Base-by-base conservation (phyloP, 2,329 filamentous ascomycete genomes). In the Ciborinia camelliae region DNA sequence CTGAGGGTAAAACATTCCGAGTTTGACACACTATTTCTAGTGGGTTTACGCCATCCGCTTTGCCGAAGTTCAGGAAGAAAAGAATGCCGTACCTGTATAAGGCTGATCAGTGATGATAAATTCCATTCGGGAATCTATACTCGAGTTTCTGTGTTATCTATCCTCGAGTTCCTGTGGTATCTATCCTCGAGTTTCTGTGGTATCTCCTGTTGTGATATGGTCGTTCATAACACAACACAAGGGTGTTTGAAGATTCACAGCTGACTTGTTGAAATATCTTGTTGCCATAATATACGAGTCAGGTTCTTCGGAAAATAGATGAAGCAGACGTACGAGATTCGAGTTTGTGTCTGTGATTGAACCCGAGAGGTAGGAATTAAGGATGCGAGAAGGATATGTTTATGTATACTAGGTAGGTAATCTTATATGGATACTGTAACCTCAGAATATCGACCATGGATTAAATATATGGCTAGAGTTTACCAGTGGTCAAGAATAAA, bases 1-100 rank as follows among this genome's bases (percentile, higher is more conserved):
- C 52, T 55, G 52, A 55, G 23, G 20, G 35, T 55, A 41, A 28
- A 41, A 55, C 35, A 55, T 37, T 39, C 20, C 26, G 52, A 39
- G 52, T 55, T 55, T 55, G 52, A 15, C 18, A 55, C 14, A 28
- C 15, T 23, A 20, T 35, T 54, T 41, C 26, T 39, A 18, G 18
- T 37, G 35, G 35, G 10, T 28, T 15, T 9, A 14, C 32, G 32
- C 35, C 14, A 12, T 6, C 3, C 52, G 35, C 35, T 12, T 39
- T 23, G n/a, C 23, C 32, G 35, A 28, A 26, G 8, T 54, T 54
- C 15, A n/a, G 35, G 52, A 39, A 41, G 23, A 26, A 20, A 39
- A 28, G 35, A 28, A 54, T 8, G 12, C 12, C 18, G 32, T 26
- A 23, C 20, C 20, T 15, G 15, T 53, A 39, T 26, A 39, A 28